Base-by-base conservation (phyloP, 2,329 filamentous ascomycete species). In the Teratosphaeriaceae sp. region DNA sequence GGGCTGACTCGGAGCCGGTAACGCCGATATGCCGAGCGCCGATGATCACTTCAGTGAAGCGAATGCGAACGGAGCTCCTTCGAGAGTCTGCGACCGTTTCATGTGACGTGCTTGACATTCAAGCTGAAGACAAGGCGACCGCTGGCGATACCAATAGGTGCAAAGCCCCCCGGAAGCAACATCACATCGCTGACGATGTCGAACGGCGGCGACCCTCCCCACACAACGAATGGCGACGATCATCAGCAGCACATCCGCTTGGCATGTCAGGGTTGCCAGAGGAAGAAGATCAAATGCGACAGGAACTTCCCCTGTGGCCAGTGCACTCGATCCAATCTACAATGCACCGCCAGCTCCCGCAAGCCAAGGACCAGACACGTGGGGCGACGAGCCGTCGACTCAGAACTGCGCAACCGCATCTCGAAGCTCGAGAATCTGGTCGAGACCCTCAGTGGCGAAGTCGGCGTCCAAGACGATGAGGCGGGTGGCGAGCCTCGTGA, bases 221-320 rank as follows among this genome's bases (percentile, higher is more conserved):
- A 22, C 3, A n/a, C 11, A 11, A 16, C 11, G 42, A 29, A 30
- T 21, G 30, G 11, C n/a, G 46, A 43, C n/a, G 48, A 50, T 19
- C 46, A 45, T 11, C 49, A 49, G 20, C 34, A 37, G 16, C 52
- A 56, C 24, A 56, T 53, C 23, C 53, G 54, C n/a, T 44, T 61
- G 11, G 58, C 58, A 3, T 60, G 58, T 38, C 58, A 61, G 30
- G 55, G 51, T 3, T 61, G 57, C 43, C 55, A 59, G 42, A 34
- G 57, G 30, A 59, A 57, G 37, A 59, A 59, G 46, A 55, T 55
- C 41, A 58, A 54, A 46, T 59, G 57, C 42, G 57, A 59, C 35
- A 46, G 57, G 6, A 48, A 34, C 9, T 57, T 49, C 36, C 55
- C 56, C 3, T 57, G 54, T 45, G 53, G 50, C 1, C 57, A 58